These are phyloP conservation scores for Phytopythium oedochilum DNA, from an alignment of 352 stramenopile species.

Conservation along the genomic window DNA sequence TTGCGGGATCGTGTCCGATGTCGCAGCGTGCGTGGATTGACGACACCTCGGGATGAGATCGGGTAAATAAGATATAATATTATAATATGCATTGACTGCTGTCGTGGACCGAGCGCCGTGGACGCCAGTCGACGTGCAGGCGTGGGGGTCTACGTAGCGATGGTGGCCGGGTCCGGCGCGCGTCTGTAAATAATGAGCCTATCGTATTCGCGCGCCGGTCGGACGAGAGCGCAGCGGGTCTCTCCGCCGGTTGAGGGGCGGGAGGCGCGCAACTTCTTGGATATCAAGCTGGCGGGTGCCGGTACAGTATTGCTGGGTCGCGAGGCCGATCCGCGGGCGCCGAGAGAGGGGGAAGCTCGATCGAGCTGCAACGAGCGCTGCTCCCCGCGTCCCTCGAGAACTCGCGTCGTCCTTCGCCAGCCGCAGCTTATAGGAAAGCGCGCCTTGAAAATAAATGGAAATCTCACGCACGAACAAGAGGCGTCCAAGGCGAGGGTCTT, in stretches of 20 bases:
- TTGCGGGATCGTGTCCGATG: not conserved
- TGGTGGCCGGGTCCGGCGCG: not conserved
- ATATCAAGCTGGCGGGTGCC: not conserved
- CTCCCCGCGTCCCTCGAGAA: not conserved
- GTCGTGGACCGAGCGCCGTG: no score
- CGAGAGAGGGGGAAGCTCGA: not conserved
- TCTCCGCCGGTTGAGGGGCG: slow-evolving; percentile 2
- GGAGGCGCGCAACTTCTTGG: not conserved
- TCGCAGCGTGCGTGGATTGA: no score
- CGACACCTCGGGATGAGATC: no score
- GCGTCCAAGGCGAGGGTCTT: not conserved
- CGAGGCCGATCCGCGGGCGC: not conserved
- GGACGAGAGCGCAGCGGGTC: not conserved
- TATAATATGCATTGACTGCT: not conserved
- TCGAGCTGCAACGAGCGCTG: not conserved
- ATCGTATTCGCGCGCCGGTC: not conserved
- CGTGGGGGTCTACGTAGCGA: not conserved
- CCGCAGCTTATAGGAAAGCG: not conserved
- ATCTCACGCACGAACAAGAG: not conserved
- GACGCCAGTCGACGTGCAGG: not conserved
- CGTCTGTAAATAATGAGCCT: slow-evolving; percentile 3
- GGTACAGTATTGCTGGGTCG: not conserved
- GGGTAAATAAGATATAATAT: slow-evolving; percentile 6
- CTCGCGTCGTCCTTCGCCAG: not conserved
- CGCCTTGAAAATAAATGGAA: not conserved